A percentile compares a stretch with the other conserved stretches of the same genome.
phyloP scores from a whole-genome alignment of 2,329 filamentous ascomycete genomes.

The Teratosphaeriaceae sp. region DNA sequence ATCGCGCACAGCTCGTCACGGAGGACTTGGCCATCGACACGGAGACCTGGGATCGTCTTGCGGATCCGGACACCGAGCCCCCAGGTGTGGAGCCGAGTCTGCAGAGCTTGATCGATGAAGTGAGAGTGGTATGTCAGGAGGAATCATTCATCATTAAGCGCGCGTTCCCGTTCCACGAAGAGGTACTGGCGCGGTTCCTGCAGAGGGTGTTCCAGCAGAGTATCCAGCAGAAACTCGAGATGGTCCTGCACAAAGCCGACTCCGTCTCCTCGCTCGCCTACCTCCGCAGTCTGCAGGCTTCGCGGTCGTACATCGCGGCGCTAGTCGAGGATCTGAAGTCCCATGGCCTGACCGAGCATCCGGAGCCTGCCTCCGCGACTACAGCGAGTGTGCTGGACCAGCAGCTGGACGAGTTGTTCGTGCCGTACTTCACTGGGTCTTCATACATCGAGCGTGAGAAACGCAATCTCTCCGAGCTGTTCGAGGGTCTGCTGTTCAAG shows the following conservation, averaged over 20 bases:
- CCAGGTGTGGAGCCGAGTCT: slow-evolving; percentile 87
- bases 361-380: slow-evolving; percentile 80
- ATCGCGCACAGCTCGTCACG: slow-evolving; percentile 81
- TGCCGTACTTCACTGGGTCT: slow-evolving; percentile 58
- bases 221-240: slow-evolving; percentile 89
- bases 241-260: slow-evolving; percentile 91
- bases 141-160: slow-evolving; percentile 95
- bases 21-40: slow-evolving; percentile 73
- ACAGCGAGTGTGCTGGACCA: slow-evolving; percentile 66
- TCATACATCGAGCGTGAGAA: slow-evolving; percentile 61
- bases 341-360: slow-evolving; percentile 91
- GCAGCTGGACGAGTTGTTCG: slow-evolving; percentile 60
- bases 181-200: slow-evolving; percentile 85
- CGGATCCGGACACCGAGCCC: slow-evolving; percentile 88
- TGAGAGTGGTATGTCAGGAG: slow-evolving; percentile 91
- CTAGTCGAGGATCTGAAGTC: slow-evolving; percentile 89
- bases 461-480: slow-evolving; percentile 67
- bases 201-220: slow-evolving; percentile 97
- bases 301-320: slow-evolving; percentile 77
- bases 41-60: slow-evolving; percentile 79
- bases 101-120: slow-evolving; percentile 88
- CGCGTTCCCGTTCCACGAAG: slow-evolving; percentile 93
- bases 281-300: slow-evolving; percentile 81
- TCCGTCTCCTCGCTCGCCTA: slow-evolving; percentile 90
- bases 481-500: slow-evolving; percentile 90